Conservation (phyloP, 2,329 filamentous ascomycete species). For the Exutisphaerella laricina region DNA sequence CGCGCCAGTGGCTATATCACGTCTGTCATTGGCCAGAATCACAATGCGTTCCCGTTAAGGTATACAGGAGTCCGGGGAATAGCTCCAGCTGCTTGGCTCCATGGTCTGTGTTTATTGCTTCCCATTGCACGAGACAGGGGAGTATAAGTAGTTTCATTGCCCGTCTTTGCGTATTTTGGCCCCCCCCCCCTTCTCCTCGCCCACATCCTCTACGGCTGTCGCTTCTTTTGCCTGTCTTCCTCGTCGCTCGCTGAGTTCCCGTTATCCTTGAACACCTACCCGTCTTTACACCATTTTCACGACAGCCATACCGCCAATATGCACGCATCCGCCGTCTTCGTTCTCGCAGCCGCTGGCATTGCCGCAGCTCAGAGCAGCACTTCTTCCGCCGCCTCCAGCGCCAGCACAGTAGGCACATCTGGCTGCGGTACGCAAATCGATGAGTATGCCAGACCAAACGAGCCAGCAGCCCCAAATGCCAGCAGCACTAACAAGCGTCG, state of each 20-base stretch:
- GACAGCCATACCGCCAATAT: constrained; percentile 4
- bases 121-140: not conserved
- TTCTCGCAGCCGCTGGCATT: constrained; percentile 35
- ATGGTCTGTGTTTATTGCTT: constrained; percentile 6
- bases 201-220: not conserved
- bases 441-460: constrained; percentile 29
- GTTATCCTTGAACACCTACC: no score
- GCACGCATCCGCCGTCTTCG: constrained; percentile 17
- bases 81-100: not conserved
- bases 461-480: not conserved
- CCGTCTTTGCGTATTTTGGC: not conserved
- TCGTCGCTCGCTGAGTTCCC: not conserved
- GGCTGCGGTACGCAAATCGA: constrained; percentile 34
- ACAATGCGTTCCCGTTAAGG: not conserved
- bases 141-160: not conserved
- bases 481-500: constrained; percentile 2
- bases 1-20: not conserved
- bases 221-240: not conserved
- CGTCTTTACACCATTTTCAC: not conserved
- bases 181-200: not conserved
- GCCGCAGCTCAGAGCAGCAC: constrained; percentile 39
- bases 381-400: constrained; percentile 22
- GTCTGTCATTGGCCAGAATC: not conserved
- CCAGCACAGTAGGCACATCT: constrained; percentile 32
- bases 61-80: not conserved